These are phyloP conservation scores for Stephania japonica DNA, from an alignment of 164 flowering plant genomes.

Conservation along the genomic window DNA sequence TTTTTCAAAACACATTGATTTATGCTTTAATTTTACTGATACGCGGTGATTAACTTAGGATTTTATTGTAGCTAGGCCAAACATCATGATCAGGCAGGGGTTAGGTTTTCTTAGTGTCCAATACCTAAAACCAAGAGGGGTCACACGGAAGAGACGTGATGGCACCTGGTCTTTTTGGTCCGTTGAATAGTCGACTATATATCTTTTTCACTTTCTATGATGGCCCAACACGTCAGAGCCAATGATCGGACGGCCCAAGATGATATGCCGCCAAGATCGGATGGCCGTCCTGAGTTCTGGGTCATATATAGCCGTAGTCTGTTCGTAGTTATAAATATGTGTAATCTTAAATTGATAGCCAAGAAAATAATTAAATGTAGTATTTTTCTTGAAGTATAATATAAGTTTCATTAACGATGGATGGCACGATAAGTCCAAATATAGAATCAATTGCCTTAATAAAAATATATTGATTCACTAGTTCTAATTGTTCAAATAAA, in stretches of 20 bases:
- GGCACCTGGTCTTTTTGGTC: slow-evolving; percentile 7
- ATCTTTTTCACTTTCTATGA: background rate
- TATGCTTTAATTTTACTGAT: too few relatives aligned
- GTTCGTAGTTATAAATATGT: too few relatives aligned
- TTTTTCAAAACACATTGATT: too few relatives aligned
- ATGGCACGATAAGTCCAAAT: too few relatives aligned
- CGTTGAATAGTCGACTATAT: background rate
- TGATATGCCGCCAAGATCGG: background rate
- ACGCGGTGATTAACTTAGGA: background rate
- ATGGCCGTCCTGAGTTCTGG: background rate
- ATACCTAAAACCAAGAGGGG: background rate
- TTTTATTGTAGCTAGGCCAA: background rate
- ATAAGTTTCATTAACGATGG: too few relatives aligned
- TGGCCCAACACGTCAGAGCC: background rate
- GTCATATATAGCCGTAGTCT: background rate
- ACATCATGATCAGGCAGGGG: background rate
- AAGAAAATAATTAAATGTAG: too few relatives aligned
- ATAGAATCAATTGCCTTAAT: too few relatives aligned
- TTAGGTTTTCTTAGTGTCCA: background rate
- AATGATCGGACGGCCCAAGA: background rate
- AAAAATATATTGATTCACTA: too few relatives aligned
- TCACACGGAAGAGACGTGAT: slow-evolving; percentile 1
- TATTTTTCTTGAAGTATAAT: too few relatives aligned
- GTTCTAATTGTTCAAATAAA: too few relatives aligned
- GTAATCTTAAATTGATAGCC: too few relatives aligned